Evolutionary conservation across 805 yeast species (phyloP), one percentile per base, ranked within the genome.

Genomic region (Zygosaccharomyces siamensis): DNA sequence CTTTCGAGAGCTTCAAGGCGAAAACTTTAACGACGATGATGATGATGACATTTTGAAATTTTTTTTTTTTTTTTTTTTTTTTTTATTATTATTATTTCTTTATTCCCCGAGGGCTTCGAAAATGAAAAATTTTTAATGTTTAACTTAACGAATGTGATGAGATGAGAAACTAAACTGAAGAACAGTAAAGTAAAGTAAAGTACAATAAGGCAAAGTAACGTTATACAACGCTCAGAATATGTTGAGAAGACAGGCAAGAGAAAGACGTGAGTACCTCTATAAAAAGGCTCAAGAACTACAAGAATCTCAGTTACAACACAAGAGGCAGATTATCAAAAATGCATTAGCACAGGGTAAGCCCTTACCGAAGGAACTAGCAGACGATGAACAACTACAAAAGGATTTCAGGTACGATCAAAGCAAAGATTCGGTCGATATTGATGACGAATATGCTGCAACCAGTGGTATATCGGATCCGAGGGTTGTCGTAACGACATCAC

Each of bases 181-280:
- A 10, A 16, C 21, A 44, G n/a, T 14, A 43, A 16, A 33, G 28
- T 26, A 26, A 33, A 10, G 21, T 33, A 18, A 33, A 4, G 21
- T 33, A 33, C 5, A 33, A 33, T 33, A 33, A 33, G 21, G 37
- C 16, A 18, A 18, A 18, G 20, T 18, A 18, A 18, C 20, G 20
- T 18, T 18, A 18, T 8, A 14, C 11, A 10, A 33, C 20, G 16
- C 23, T 14, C 3, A 24, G 28, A 18, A 7, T 14, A 77, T 77
- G 97, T 70, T 89, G 48, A 80, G 99, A 69, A 81, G 89, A 73
- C 96, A 92, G 63, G 97, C 98, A 6, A 82, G 99, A 71, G 97
- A 93, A 67, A 80, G 99, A 72, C 81, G 95, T 68, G 98, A 93
- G 63, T 93, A 90, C 61, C 74, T 93, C 24, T 93, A 87, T 72